Evolutionary conservation across 257 asterid species (phyloP), one percentile per base, ranked within the genome.

Genomic region (Solanum piurae): DNA sequence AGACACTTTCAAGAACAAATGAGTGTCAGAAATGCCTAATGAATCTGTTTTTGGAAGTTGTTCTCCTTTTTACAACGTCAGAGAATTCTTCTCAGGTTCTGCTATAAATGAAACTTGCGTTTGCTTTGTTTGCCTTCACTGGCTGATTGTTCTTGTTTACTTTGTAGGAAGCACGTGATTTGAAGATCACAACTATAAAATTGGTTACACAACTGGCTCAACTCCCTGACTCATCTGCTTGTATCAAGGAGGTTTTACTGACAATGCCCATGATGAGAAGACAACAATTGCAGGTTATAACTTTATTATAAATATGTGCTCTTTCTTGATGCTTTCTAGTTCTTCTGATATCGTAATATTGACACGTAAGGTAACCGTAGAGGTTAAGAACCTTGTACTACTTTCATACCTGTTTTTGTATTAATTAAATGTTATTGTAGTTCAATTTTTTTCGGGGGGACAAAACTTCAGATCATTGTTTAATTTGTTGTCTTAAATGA

Each of bases 181-280:
- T 96, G 86, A 93, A 90, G 89, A 92, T 89, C 88, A 85, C 92
- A 76, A 92, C 98, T 77, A 88, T 95, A 76, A 92, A 89, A 90
- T 91, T 97, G 46, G 99, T 97, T 91, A 92, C 99, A 13, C 99
- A 97, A 91, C 98, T 97, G 87, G 99, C 98, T 87, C 99, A 95
- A 92, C 88, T 91, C 92, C 95, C 98, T 83, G 88, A 88, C 86
- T 92, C 98, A 87, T 95, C 99, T 88, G 92, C 91, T 86, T 87
- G 85, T 88, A 87, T 97, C 91, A 97, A 89, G 94, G 98, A 94
- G 90, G 93, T 96, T 88, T 93, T 96, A 74, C 88, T 96, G 86
- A 89, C 94, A 74, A 96, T 97, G 98, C 96, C 99, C 79, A 90
- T 93, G 77, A 88, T 88, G 29, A 93, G 87, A 90, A 93, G 99